Conservation (phyloP, 176 grass and related monocot species). For the Carex kokanica region DNA sequence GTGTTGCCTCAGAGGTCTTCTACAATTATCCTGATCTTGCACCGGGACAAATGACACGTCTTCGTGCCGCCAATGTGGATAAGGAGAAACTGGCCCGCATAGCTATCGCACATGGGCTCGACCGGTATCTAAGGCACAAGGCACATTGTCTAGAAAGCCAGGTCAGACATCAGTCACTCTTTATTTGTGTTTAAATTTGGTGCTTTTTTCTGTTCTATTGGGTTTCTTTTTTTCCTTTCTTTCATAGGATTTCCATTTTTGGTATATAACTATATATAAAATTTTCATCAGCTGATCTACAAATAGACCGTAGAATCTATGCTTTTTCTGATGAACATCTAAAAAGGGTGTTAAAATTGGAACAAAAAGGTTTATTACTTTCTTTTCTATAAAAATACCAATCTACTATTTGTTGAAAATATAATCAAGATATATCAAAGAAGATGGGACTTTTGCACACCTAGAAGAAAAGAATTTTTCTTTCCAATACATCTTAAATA, state of each 20-base stretch:
- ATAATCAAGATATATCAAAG: neutral
- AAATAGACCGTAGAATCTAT: neutral
- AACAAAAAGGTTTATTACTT: neutral
- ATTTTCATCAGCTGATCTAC: neutral
- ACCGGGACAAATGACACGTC: slow-evolving; percentile 52
- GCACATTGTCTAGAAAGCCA: slow-evolving; percentile 38
- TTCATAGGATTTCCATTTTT: neutral
- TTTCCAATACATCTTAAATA: neutral
- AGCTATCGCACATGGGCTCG: slow-evolving; percentile 40
- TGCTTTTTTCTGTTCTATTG: too few relatives aligned
- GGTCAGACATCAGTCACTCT: slow-evolving; percentile 25
- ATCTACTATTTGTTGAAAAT: neutral
- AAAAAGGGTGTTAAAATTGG: neutral
- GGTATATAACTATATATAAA: neutral
- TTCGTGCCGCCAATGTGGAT: slow-evolving; percentile 77
- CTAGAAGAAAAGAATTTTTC: neutral
- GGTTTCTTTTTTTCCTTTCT: neutral
- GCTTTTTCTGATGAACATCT: neutral
- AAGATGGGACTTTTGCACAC: neutral
- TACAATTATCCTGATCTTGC: slow-evolving; percentile 39
- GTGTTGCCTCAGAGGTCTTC: slow-evolving; percentile 48
- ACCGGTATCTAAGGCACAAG: slow-evolving; percentile 54
- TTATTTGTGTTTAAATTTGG: neutral
- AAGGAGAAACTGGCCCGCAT: slow-evolving; percentile 73
- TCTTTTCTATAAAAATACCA: neutral